Evolutionary conservation across 768 basidiomycete genomes (phyloP).

Genomic region (Tulasnella sp.): DNA sequence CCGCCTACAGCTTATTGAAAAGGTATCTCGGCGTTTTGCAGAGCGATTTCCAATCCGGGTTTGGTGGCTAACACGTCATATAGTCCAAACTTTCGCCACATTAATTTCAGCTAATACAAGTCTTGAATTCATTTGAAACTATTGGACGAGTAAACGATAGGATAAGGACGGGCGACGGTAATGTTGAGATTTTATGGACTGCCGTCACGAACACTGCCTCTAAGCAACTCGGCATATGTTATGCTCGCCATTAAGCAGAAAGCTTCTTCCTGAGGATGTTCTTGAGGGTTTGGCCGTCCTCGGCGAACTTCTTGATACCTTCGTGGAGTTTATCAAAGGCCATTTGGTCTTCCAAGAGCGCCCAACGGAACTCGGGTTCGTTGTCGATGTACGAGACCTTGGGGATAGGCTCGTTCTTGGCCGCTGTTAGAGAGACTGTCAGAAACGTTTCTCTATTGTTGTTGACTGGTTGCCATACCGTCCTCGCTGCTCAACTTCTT

Average conservation of each 20-base stretch:
- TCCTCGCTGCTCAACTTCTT: slow-evolving; percentile 63
- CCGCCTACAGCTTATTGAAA: no score
- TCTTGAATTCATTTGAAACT: no score
- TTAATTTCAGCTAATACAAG: no score
- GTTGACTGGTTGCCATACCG: slow-evolving; percentile 31
- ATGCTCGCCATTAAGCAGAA: slow-evolving; percentile 18
- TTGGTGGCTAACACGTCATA: no score
- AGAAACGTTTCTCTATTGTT: not conserved
- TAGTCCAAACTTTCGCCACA: no score
- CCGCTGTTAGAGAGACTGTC: not conserved
- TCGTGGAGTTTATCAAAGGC: slow-evolving; percentile 99
- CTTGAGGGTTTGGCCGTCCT: slow-evolving; percentile 88
- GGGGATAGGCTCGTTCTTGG: slow-evolving; percentile 38
- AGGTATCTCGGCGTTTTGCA: no score
- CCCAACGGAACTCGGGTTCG: slow-evolving; percentile 94
- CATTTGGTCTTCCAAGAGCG: slow-evolving; percentile 85
- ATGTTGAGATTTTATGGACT: no score
- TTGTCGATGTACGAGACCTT: slow-evolving; percentile 84
- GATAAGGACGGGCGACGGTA: no score
- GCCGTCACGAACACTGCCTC: no score
- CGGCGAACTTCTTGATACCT: slow-evolving; percentile 97
- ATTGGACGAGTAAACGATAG: no score
- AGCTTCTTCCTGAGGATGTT: slow-evolving; percentile 51
- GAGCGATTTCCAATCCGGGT: no score
- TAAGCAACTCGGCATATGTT: no score